Conservation (phyloP, 192 early-diverging fungal species). For the Lunasporangiospora selenospora region DNA sequence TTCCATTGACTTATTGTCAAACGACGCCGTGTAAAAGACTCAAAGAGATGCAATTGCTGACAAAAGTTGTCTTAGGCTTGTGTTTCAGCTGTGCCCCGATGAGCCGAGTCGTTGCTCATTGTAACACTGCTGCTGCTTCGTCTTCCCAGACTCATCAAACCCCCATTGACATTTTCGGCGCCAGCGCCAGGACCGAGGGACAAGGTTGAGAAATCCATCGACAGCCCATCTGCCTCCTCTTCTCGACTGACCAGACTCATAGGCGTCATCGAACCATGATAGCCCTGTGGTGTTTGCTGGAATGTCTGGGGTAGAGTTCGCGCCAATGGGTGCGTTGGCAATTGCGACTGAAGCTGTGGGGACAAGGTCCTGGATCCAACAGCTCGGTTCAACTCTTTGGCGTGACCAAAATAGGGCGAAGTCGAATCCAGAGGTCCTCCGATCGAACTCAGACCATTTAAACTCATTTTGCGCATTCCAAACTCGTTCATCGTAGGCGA, state of each 20-base stretch:
- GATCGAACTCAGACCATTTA: background rate
- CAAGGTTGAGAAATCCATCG: constrained; percentile 15
- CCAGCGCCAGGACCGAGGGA: too few species aligned
- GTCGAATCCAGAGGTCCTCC: too few species aligned
- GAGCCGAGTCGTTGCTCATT: too few species aligned
- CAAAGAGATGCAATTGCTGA: background rate
- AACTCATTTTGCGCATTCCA: background rate
- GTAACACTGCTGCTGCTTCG: too few species aligned
- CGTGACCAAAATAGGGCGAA: too few species aligned
- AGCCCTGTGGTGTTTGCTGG: background rate
- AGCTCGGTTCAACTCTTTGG: background rate
- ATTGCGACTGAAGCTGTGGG: background rate
- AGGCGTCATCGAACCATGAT: constrained; percentile 17
- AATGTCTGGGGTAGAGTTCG: too few species aligned
- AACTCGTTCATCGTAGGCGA: too few species aligned
- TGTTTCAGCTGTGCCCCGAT: too few species aligned
- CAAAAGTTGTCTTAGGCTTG: too few species aligned
- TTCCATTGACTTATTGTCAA: background rate
- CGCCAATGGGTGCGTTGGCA: too few species aligned
- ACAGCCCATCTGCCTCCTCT: background rate
- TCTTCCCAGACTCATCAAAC: too few species aligned
- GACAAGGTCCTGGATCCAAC: constrained; percentile 10
- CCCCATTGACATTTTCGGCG: too few species aligned
- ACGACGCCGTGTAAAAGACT: background rate
- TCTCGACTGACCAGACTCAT: constrained; percentile 6